Evolutionary conservation across 192 early-diverging fungal species (phyloP), one percentile per base, ranked within the genome.

Genomic region (Coemansia sp.): DNA sequence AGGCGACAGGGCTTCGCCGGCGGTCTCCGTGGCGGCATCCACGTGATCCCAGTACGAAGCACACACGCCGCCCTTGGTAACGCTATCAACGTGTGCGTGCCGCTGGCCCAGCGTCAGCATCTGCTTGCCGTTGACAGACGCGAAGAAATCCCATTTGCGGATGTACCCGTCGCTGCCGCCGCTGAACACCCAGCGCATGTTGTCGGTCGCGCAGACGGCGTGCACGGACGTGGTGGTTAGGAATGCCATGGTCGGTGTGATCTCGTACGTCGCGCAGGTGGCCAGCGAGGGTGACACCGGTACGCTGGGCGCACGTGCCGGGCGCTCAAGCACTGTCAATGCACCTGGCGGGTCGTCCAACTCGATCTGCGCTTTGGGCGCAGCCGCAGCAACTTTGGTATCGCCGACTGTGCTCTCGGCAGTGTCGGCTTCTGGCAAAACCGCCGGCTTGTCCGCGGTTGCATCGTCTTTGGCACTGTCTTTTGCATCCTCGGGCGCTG

Each of bases 141-240:
- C 85, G 56, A 86, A 84, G 62, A 96, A 93, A 61, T 99, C 95
- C 78, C 87, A 99, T 64, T 93, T 95, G 24, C 93, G 81, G 46
- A 99, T 86, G 70, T 90, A 95, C 53, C 96, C 97, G 78, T 99
- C 97, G 46, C 94, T 93, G 11, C 85, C 87, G 21, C 90, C 91
- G 21, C 86, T 92, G 22, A 90, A 84, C n/a, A 91, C 64, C 90
- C 89, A 92, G 24, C 87, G 84, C 80, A 85, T 87, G 59, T 89
- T 84, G 30, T 74, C 69, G 1, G 89, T 90, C 1, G 85, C 84
- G 0, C 85, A 80, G 44, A 88, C 61, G 11, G 84, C 76, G 64
- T 90, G 81, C n/a, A 93, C 84, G 30, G 87, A 81, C 59, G 82
- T 81, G 19, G 57, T 34, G 53, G 64, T 67, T 25, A 78, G 2